These are phyloP conservation scores for Syzygium jambos DNA, from an alignment of 345 rosid species.

Conservation along the genomic window DNA sequence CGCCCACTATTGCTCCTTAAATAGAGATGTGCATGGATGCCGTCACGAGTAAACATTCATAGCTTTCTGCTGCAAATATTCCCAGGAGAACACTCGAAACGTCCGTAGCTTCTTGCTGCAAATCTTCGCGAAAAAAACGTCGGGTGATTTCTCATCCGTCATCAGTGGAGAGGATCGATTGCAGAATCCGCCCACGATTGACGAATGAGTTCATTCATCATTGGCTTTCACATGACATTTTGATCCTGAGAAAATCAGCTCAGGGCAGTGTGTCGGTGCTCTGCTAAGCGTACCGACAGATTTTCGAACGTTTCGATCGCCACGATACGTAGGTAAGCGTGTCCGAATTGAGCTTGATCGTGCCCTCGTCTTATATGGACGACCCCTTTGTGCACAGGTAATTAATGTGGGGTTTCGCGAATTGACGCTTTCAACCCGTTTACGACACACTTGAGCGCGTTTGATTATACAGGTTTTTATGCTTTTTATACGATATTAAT, in stretches of 20 bases:
- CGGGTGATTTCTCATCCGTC: background rate
- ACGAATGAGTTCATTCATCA: background rate
- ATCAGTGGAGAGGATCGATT: background rate
- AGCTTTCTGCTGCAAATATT: background rate
- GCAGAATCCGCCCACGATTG: background rate
- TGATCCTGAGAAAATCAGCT: background rate
- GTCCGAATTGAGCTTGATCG: background rate
- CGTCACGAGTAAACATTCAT: background rate
- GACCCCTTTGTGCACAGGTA: background rate
- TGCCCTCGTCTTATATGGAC: background rate
- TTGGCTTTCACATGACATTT: background rate
- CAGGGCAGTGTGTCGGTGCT: accelerated
- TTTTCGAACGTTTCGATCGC: accelerated
- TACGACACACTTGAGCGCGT: background rate
- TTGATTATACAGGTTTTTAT: background rate
- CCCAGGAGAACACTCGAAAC: background rate
- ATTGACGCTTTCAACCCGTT: background rate
- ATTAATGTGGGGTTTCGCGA: background rate
- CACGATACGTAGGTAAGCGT: background rate
- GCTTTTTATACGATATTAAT: background rate
- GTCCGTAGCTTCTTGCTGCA: background rate
- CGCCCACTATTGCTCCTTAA: background rate
- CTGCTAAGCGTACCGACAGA: background rate
- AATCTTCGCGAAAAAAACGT: background rate
- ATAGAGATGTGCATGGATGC: background rate